Conservation (phyloP, 441 rosid genomes). For the Pelargonium fulgidum region DNA sequence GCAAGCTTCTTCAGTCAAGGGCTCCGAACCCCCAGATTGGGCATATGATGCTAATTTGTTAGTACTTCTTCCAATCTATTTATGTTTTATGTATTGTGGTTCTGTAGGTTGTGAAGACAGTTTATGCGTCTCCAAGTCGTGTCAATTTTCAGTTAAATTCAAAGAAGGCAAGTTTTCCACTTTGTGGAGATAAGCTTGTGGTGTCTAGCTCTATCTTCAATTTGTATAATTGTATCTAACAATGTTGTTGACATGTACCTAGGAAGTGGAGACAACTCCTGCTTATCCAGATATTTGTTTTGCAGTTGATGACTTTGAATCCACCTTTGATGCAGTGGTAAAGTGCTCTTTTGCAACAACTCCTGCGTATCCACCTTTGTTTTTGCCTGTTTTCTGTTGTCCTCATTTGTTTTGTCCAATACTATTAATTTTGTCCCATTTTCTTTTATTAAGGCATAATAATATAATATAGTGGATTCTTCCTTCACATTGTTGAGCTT, state of each 20-base stretch:
- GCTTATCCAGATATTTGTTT: conserved; percentile 97
- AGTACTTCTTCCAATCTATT: conserved; percentile 8
- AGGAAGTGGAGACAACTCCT: conserved; percentile 90
- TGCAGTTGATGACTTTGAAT: conserved; percentile 90
- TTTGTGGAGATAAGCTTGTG: neutral
- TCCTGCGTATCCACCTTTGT: neutral
- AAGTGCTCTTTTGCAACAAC: neutral
- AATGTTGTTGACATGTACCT: conserved; percentile 21
- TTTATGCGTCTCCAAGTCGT: conserved; percentile 92
- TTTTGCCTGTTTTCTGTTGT: neutral
- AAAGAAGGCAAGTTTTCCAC: conserved; percentile 51
- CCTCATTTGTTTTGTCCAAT: neutral
- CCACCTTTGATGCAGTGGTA: conserved; percentile 98
- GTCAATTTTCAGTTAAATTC: conserved; percentile 86
- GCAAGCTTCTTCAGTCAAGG: neutral
- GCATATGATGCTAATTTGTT: neutral
- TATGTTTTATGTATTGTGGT: conserved; percentile 18
- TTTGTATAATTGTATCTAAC: conserved; percentile 22
- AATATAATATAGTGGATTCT: neutral
- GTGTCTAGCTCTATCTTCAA: conserved; percentile 11
- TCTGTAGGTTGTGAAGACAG: conserved; percentile 84
- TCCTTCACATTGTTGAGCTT: neutral
- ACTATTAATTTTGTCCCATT: neutral
- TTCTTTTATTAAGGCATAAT: neutral
- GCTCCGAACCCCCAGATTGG: conserved; percentile 7